Evolutionary conservation across 768 basidiomycete genomes (phyloP), one percentile per base, ranked within the genome.

Genomic region (Neoboletus subvelutipes): DNA sequence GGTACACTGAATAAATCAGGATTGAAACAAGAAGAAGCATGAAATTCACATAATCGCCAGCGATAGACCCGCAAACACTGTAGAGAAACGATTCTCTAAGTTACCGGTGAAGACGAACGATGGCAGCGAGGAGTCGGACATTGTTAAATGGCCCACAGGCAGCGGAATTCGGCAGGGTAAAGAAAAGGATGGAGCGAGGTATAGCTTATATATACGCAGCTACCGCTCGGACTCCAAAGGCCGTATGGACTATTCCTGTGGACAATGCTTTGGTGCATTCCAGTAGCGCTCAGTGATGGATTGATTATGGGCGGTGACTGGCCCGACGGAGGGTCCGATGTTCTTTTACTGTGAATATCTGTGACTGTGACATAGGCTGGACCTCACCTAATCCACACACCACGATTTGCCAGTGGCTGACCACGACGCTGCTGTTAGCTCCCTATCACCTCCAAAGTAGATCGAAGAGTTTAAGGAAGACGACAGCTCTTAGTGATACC

Each of bases 51-150:
- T 29, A 8, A 18, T 31, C 24, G 55, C 40, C 33, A 69, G 12
- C 11, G 58, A 67, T 33, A 66, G 7, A 40, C 63, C 43, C 2
- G 43, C 54, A 15, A 1, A 56, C 13, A 65, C n/a, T 1, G 68
- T 55, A 24, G 54, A 3, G 20, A 58, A 15, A 31, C 4, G 46
- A 22, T 61, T 54, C 2, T 49, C 7, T 8, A 65, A 5, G 12
- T 4, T 10, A 2, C 63, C 57, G 0, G 57, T 65, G 36, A 65
- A 41, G 1, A 37, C 12, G 4, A 51, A 1, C 3, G 43, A 22
- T 12, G 24, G 37, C 3, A 40, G 3, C 6, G 2, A 2, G 13
- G 36, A 33, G 12, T 33, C 4, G 17, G 39, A 22, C 55, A 69
- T 69, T 33, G 42, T 33, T 39, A 42, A 28, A 11, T n/a, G 12